Conservation (phyloP, 768 basidiomycete genomes). For the Ramaria sp. region DNA sequence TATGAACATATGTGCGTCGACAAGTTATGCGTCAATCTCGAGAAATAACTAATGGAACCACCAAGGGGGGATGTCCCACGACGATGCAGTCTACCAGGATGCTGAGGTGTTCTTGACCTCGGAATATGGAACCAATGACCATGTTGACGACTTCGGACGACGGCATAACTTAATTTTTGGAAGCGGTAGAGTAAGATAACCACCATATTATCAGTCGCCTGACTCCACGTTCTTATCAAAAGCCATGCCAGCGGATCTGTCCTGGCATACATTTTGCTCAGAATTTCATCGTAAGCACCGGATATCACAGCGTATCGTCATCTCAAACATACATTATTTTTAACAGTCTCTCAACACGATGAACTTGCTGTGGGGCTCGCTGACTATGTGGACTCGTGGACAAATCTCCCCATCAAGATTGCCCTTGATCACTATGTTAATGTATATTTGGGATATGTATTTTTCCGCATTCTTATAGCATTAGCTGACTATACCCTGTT, state of each 20-base stretch:
- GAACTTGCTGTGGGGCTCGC: background rate
- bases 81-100: background rate
- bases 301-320: background rate
- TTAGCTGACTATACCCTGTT: background rate
- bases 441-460: background rate
- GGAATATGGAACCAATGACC: background rate
- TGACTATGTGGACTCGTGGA: background rate
- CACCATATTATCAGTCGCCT: background rate
- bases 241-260: background rate
- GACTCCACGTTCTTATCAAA: background rate
- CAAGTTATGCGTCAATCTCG: background rate
- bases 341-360: background rate
- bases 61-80: background rate
- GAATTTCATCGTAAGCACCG: background rate
- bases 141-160: background rate
- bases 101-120: slow-evolving; percentile 12
- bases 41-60: background rate
- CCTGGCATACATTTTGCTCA: background rate
- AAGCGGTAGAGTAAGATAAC: background rate
- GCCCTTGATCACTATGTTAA: background rate
- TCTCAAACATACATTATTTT: background rate
- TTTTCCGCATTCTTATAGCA: too few species aligned
- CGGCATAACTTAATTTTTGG: background rate
- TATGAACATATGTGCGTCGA: background rate
- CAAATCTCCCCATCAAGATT: background rate